Percentiles rank a stretch among this genome's conserved stretches.
Conservation (phyloP, 805 yeast species). For the Candida maesae region DNA sequence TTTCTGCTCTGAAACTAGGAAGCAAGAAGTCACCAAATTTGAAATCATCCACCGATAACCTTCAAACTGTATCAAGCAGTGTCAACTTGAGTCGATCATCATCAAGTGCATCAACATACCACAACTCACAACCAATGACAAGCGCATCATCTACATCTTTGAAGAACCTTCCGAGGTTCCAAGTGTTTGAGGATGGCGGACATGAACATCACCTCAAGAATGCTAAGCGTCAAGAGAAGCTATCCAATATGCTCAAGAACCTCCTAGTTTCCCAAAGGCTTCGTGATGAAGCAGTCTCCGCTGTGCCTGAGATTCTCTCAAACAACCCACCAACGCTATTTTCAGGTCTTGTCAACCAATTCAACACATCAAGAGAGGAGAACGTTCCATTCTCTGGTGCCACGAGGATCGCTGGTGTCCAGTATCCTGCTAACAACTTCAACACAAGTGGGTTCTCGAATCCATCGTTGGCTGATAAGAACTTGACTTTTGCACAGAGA, state of each 20-base stretch:
- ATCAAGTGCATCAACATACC: conserved; percentile 20
- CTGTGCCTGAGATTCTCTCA: conserved; percentile 62
- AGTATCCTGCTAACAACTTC: conserved; percentile 1
- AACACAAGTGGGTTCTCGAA: background rate
- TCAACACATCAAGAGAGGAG: conserved; percentile 43
- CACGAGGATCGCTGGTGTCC: conserved; percentile 23
- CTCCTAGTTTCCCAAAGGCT: conserved; percentile 69
- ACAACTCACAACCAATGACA: background rate
- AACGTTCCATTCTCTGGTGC: conserved; percentile 35
- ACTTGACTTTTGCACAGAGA: conserved; percentile 67
- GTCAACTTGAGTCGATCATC: conserved; percentile 23
- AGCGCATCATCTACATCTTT: conserved; percentile 3
- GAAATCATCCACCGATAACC: conserved; percentile 6
- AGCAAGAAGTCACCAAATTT: conserved; percentile 12
- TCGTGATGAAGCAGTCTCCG: conserved; percentile 67
- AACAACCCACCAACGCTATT: conserved; percentile 66
- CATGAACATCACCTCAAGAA: conserved; percentile 80
- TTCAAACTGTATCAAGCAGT: conserved; percentile 9
- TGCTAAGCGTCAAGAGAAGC: conserved; percentile 74
- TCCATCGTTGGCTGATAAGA: conserved; percentile 7
- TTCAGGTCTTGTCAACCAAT: conserved; percentile 62
- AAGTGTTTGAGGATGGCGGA: conserved; percentile 58
- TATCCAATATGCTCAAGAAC: conserved; percentile 71
- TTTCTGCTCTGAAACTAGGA: conserved; percentile 9
- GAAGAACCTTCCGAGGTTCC: conserved; percentile 37